Evolutionary conservation across 202 grass and related monocot species (phyloP), one percentile per base, ranked within the genome.

Genomic region (Carex sylvatica): DNA sequence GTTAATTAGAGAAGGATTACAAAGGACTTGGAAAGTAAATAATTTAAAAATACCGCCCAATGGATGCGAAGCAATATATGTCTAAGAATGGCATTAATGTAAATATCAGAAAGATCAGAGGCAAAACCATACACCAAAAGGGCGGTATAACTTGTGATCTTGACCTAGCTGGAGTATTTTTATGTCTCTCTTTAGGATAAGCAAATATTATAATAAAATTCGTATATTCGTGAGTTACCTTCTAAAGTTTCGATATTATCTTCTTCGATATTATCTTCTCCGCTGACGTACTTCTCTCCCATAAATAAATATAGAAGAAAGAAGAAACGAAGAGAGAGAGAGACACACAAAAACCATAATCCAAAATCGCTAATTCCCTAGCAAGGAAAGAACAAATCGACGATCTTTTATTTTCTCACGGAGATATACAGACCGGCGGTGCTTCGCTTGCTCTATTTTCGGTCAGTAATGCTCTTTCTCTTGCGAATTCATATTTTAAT

Each of bases 181-280:
- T 76, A 18, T 40, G 3, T 9, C 35, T 69, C 7, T 69, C 31
- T 44, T 71, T 24, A 26, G 5, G 24, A 78, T 59, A 38, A 80
- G 23, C 35, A 60, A 15, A 85, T 26, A 60, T 40, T 53, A 23
- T 74, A 84, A 15, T 65, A 70, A 35, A 26, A 60, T 85, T 42
- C 44, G 61, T 69, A 79, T 78, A 70, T 85, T 68, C 62, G 3
- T 7, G 24, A 51, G 30, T 28, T 18, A 44, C 52, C 53, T 58
- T 30, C 8, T 33, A 44, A 80, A 53, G 51, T 85, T 28, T 59
- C 12, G 65, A 85, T 85, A 85, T 85, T 85, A 80, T 85, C 84
- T 68, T 56, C 72, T 30, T 28, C 31, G 63, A 85, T 85, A 85
- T 85, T 85, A 80, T 85, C 84, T 68, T 56, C 72, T 30, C 46